Base-by-base conservation (phyloP, 2,329 filamentous ascomycete species). In the Colletotrichum neosansevieriae region DNA sequence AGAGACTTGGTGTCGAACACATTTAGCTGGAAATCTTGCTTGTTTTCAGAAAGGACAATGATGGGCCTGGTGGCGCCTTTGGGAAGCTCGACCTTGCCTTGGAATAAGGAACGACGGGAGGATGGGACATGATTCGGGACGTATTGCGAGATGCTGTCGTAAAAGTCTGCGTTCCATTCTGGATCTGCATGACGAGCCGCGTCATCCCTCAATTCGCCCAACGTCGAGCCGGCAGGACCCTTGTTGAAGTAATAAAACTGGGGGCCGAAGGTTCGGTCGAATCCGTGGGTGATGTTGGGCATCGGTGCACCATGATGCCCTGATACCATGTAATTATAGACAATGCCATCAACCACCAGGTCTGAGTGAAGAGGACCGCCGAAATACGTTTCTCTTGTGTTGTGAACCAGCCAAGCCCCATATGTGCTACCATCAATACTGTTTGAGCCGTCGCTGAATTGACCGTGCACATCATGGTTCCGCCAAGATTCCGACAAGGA, bases 211-310 rank as follows among this genome's bases (percentile, higher is more conserved):
- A 69, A 24, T 11, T 65, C 61, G 15, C 32, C 51, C 2, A 69
- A 11, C 1, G 67, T 51, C 0, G 57, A 2, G 12, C 36, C 42
- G 2, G 57, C 50, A 0, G 56, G 9, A 1, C 67, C 74, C 2
- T 69, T 73, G 75, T 90, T 91, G 79, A 91, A 91, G 73, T 89
- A 82, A 73, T 85, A 91, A 73, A 85, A 90, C 74, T 87, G 84
- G 70, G 88, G 89, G 1, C 89, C 89, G 73, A 90, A 90, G 0
- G 89, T 91, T 2, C 88, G 82, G 72, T 91, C 88, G 70, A 90
- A 90, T 0, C 89, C 89, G 69, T 88, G 76, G 1, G 86, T 89
- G 72, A 91, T 90, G 71, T 90, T 89, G 6, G 89, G 88, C 13
- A 86, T 88, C 47, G 86, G 85, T 67, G 87, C 86, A 6, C 89